phyloP scores from a whole-genome alignment of 2,329 filamentous ascomycete species.

The Emydomyces testavorans region DNA sequence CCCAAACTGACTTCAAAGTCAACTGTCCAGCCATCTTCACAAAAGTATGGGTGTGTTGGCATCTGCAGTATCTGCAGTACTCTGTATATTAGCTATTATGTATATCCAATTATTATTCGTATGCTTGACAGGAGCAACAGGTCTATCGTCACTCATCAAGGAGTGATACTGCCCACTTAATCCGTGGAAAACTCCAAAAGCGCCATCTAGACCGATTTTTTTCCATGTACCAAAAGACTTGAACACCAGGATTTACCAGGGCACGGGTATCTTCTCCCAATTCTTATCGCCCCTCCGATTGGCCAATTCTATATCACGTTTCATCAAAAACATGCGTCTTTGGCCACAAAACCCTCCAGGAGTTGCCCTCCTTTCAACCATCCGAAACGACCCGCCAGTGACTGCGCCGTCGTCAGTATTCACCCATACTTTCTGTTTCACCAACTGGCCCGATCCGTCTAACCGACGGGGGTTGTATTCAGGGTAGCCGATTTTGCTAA shows the following conservation, averaged over 20 bases:
- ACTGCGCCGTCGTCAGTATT: background rate
- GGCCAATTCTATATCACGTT: slow-evolving; percentile 8
- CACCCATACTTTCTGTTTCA: slow-evolving; percentile 8
- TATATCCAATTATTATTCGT: no score
- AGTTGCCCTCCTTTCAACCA: slow-evolving; percentile 6
- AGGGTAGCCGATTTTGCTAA: slow-evolving; percentile 13
- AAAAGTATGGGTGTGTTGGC: no score
- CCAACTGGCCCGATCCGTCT: slow-evolving; percentile 5
- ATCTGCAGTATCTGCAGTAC: no score
- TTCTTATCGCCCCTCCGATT: slow-evolving; percentile 12
- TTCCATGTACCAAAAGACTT: background rate
- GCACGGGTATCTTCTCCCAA: slow-evolving; percentile 12
- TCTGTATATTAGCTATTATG: no score
- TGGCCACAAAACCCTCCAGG: slow-evolving; percentile 14
- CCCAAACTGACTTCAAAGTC: no score
- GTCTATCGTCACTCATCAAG: no score
- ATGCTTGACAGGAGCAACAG: no score
- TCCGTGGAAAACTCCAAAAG: background rate
- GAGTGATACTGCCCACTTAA: no score
- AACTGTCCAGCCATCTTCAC: no score
- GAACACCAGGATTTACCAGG: background rate
- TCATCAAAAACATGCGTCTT: slow-evolving; percentile 14
- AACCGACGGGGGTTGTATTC: slow-evolving; percentile 14
- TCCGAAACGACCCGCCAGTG: slow-evolving; percentile 6
- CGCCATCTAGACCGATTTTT: background rate